phyloP scores from a whole-genome alignment of 192 early-diverging fungal genomes.

The Phycomyces nitens region DNA sequence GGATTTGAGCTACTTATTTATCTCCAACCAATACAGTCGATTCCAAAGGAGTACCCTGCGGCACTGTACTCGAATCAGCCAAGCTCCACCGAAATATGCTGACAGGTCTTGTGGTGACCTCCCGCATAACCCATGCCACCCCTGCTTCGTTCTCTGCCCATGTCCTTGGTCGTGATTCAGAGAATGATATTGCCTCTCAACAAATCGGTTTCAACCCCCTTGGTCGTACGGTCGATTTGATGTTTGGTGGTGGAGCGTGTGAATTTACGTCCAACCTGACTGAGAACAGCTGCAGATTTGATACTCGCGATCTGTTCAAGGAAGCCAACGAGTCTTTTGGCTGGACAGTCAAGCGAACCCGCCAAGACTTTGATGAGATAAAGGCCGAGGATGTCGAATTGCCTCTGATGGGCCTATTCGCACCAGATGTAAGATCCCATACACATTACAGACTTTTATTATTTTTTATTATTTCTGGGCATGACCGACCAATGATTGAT shows the following conservation, averaged over 20 bases:
- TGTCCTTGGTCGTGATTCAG: constrained; percentile 45
- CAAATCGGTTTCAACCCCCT: constrained; percentile 41
- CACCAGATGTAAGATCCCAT: constrained; percentile 18
- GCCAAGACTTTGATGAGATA: constrained; percentile 23
- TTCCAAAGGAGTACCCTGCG: constrained; percentile 41
- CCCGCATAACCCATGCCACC: constrained; percentile 60
- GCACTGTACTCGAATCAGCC: constrained; percentile 59
- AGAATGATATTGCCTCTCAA: constrained; percentile 52
- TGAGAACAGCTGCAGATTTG: constrained; percentile 37
- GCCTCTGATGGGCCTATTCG: constrained; percentile 48
- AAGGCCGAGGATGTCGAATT: constrained; percentile 11
- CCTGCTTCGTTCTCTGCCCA: constrained; percentile 58
- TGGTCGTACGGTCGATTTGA: constrained; percentile 41
- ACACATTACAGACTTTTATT: too few species aligned
- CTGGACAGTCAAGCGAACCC: constrained; percentile 11
- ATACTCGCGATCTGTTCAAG: constrained; percentile 40
- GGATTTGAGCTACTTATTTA: too few species aligned
- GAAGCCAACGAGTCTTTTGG: constrained; percentile 15
- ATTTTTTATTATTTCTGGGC: too few species aligned
- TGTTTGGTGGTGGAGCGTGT: constrained; percentile 53
- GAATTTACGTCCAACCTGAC: constrained; percentile 41
- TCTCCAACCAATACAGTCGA: constrained; percentile 18
- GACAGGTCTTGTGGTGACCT: constrained; percentile 56
- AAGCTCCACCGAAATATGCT: constrained; percentile 38
- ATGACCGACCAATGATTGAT: too few species aligned